Evolutionary conservation across 306 rosid species (phyloP), one percentile per base, ranked within the genome.

Genomic region (Fagus crenata): DNA sequence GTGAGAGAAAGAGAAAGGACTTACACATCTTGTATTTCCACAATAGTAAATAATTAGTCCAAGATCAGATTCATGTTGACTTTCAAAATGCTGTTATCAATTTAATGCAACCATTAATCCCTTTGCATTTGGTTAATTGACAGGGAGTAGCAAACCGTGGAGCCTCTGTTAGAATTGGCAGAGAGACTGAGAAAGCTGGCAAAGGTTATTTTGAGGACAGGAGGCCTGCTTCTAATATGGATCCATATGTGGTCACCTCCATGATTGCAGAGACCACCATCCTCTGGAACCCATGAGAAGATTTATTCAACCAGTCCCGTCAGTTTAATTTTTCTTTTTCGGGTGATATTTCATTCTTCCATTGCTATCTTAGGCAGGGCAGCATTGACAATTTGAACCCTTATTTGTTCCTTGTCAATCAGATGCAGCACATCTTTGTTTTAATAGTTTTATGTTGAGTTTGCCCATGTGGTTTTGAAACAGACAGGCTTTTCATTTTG

Each of bases 191-290:
- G 82, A 76, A 84, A 61, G 67, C 64, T 1, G 96, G 89, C 0
- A 88, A 87, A 82, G 96, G 93, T 5, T 90, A 90, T 76, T 90
- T 90, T 74, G 91, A 90, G 77, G 96, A 90, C 60, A 78, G 96
- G 78, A 90, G 96, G 91, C 96, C 96, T 2, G 85, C 96, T 43
- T 90, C 93, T 41, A 90, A 89, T 65, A 90, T 90, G 96, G 93
- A 90, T 75, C 96, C 96, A 0, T 90, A 90, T 71, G 85, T 90
- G 2, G 96, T 90, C 31, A 88, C 96, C 56, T 90, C 96, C 72
- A 75, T 88, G 90, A 84, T 90, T 12, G 92, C 91, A 7, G 93
- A 90, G 28, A 88, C 96, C 9, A 90, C 96, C 75, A 67, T 90
- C 56, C 86, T 90, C 53, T 85, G 87, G 90, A 84, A 88, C 18